A percentile compares a stretch with the other conserved stretches of the same genome.
Conservation (phyloP, 2,329 filamentous ascomycete genomes). For the Phaeosphaeriaceae sp. region DNA sequence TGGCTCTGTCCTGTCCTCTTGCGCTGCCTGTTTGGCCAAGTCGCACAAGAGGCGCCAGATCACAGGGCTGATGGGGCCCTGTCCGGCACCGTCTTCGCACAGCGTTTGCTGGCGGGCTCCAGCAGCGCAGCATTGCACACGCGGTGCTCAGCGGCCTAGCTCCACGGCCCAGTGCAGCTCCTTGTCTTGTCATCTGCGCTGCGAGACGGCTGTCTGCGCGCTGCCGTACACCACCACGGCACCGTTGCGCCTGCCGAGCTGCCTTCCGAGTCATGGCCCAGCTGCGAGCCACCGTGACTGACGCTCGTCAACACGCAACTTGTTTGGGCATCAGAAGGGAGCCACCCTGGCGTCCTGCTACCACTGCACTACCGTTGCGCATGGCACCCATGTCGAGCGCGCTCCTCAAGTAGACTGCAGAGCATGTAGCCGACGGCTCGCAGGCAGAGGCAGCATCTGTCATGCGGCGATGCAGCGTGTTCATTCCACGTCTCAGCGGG, state of each 20-base stretch:
- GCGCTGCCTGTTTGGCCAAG: conserved; percentile 11
- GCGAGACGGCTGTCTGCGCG: neutral
- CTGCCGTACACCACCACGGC: neutral
- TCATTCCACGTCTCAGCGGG: conserved; percentile 25
- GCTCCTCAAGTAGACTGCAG: neutral
- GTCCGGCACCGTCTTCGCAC: conserved; percentile 13
- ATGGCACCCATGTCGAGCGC: conserved; percentile 44
- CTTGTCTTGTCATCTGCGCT: neutral
- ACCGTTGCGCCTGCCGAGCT: neutral
- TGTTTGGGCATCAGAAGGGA: conserved; percentile 18
- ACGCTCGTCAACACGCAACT: conserved; percentile 9
- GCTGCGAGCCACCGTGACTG: neutral
- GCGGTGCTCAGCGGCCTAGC: neutral
- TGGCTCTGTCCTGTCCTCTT: neutral
- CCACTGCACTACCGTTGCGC: conserved; percentile 35
- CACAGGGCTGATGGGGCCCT: conserved; percentile 27
- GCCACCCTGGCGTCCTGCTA: conserved; percentile 20
- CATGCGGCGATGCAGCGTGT: conserved; percentile 23
- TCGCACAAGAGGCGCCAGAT: conserved; percentile 22
- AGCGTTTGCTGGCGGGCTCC: conserved; percentile 12
- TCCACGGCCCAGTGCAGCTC: conserved; percentile 13
- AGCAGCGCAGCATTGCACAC: neutral
- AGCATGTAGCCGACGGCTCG: neutral
- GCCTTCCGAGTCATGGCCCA: neutral
- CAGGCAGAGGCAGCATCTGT: conserved; percentile 3